Percentiles rank a stretch among this genome's conserved stretches.
Conservation (phyloP, 371 early-diverging fungal genomes). For the Syncephalastrum monosporum region DNA sequence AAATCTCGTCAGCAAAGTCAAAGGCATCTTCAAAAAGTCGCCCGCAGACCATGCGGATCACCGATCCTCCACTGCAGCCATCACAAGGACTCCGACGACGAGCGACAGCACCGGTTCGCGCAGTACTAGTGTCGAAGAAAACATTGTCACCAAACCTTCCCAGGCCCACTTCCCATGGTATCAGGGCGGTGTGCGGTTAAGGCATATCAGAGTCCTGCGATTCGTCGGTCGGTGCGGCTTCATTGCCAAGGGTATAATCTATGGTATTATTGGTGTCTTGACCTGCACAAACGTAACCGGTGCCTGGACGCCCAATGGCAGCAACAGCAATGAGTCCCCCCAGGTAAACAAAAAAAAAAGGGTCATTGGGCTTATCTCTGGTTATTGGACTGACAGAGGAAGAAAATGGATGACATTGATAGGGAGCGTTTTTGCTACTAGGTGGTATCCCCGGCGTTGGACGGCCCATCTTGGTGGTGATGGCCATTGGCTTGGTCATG, state of each 20-base stretch:
- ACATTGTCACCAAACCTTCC: too few relatives aligned
- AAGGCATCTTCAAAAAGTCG: too few relatives aligned
- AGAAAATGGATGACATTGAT: neutral
- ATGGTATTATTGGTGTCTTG: constrained; percentile 28
- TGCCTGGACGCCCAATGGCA: constrained; percentile 33
- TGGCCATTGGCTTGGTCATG: constrained; percentile 20
- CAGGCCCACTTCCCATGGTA: too few relatives aligned
- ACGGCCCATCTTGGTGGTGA: constrained; percentile 18
- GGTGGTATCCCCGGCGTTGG: constrained; percentile 16
- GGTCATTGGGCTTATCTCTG: neutral
- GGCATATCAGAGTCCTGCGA: constrained; percentile 5
- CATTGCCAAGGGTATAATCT: constrained; percentile 27
- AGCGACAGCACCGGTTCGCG: too few relatives aligned
- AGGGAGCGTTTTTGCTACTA: constrained; percentile 25
- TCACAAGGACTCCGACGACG: too few relatives aligned
- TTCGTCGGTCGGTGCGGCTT: constrained; percentile 28
- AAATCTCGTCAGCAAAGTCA: too few relatives aligned
- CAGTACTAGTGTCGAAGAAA: too few relatives aligned
- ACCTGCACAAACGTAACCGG: neutral
- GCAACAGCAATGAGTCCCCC: constrained; percentile 18
- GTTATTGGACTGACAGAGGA: neutral
- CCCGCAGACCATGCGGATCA: too few relatives aligned
- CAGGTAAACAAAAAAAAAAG: constrained; percentile 13
- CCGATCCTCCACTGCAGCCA: too few relatives aligned
- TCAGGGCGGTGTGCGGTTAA: neutral